Conservation (phyloP, 108 stramenopile species). For the Skeletonema tropicum region DNA sequence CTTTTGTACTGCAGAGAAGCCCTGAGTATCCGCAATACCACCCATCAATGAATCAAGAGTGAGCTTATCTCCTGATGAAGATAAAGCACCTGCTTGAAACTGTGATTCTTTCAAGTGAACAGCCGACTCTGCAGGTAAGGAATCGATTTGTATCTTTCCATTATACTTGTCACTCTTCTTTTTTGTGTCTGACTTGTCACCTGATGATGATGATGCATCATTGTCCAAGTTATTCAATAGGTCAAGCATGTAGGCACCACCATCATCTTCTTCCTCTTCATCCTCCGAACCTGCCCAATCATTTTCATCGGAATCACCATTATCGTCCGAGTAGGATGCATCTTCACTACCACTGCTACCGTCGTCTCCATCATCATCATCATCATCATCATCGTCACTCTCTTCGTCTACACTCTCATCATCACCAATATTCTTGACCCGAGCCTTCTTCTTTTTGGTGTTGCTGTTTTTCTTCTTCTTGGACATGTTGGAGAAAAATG, state of each 20-base stretch:
- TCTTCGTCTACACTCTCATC: conserved; percentile 1
- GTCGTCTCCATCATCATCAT: conserved; percentile 21
- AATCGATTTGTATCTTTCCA: conserved; percentile 43
- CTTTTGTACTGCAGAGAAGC: conserved; percentile 79
- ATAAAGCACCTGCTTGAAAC: conserved; percentile 28
- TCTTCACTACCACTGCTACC: conserved; percentile 52
- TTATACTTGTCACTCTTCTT: conserved; percentile 24
- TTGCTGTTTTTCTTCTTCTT: conserved; percentile 7
- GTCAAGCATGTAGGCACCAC: conserved; percentile 85
- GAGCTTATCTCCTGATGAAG: conserved; percentile 42
- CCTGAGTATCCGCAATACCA: conserved; percentile 82
- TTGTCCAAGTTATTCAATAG: conserved; percentile 77
- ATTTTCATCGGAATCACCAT: conserved; percentile 55
- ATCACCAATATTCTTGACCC: conserved; percentile 14
- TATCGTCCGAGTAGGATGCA: conserved; percentile 32
- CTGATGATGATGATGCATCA: background rate
- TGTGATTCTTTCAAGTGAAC: conserved; percentile 55
- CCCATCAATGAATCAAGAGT: conserved; percentile 89
- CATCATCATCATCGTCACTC: conserved; percentile 28
- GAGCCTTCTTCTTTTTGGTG: conserved; percentile 11
- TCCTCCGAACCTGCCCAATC: conserved; percentile 59
- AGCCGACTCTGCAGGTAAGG: conserved; percentile 45
- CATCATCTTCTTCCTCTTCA: conserved; percentile 78
- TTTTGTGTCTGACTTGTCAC: conserved; percentile 6
- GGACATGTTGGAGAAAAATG: conserved; percentile 36